Evolutionary conservation across 208 protist genomes (phyloP), one percentile per base, ranked within the genome.

Genomic region (Vickermania ingenoplastis): DNA sequence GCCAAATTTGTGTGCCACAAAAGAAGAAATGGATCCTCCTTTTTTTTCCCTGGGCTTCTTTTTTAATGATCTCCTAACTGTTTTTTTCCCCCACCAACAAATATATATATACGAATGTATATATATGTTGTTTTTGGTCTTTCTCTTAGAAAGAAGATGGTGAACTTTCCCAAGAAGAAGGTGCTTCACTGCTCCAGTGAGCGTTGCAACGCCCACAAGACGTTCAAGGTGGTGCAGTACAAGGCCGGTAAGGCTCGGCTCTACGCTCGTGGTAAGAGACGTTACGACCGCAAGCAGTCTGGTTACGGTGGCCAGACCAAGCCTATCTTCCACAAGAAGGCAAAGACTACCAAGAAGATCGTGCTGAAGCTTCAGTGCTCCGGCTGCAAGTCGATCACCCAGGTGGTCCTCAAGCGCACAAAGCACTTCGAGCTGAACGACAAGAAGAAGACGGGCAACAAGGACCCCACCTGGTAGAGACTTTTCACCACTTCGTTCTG

Each of bases 221-320:
- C 77, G 52, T 97, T 98, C 84, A 99, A 99, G 83, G 89, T 99
- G 17, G 89, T 97, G 51, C 97, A 99, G 94, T 99, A 99, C 88
- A 99, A 99, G 80, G 89, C 95, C 26, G 97, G 98, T 66, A 99
- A 99, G 84, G 96, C 95, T 63, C 93, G 86, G 53, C 69, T 99
- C 49, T 97, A 86, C 54, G 97, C 95, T 26, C 95, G 99, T 78
- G 98, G 97, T 84, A 99, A 99, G 91, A 79, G 98, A 64, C 97
- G 98, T 89, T 99, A 99, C 88, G 98, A 99, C 81, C 84, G 97
- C 59, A 99, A 99, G 82, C 98, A 99, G 96, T 85, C 81, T 49
- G 99, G 99, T 86, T 99, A 99, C 79, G 99, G 99, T 97, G 99
- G 98, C 84, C 99, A 99, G 94, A 99, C 98, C 73, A 99, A 99